These are phyloP conservation scores for Ambispora gerdemannii DNA, from an alignment of 192 early-diverging fungal genomes.

Conservation along the genomic window DNA sequence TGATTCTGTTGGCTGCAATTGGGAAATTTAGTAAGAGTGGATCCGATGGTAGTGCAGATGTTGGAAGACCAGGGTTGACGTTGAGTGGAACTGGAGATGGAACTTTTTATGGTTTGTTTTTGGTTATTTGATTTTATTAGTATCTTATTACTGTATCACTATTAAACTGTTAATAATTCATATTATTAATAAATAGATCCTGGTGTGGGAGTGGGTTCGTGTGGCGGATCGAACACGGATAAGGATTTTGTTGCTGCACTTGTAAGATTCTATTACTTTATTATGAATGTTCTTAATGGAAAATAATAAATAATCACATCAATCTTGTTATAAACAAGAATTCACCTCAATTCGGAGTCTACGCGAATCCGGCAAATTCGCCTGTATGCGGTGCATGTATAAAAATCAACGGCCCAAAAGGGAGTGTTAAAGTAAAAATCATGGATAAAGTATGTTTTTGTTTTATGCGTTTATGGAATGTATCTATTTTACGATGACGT, in stretches of 20 bases:
- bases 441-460: constrained; percentile 47
- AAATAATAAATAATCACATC: not conserved
- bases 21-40: not conserved
- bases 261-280: not conserved
- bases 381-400: constrained; percentile 55
- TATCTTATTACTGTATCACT: not conserved
- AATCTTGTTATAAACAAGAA: constrained; percentile 19
- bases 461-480: not conserved
- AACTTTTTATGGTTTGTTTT: constrained; percentile 26
- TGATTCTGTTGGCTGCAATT: constrained; percentile 19
- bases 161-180: not conserved
- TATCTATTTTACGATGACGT: not conserved
- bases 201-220: constrained; percentile 11
- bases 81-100: constrained; percentile 25
- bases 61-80: not conserved
- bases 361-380: constrained; percentile 38
- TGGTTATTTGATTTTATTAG: not conserved
- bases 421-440: constrained; percentile 48
- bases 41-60: not conserved
- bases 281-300: not conserved
- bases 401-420: constrained; percentile 46
- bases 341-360: constrained; percentile 46
- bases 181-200: constrained; percentile 11
- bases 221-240: constrained; percentile 15
- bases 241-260: constrained; percentile 25